Evolutionary conservation across 148 eudicot genomes (phyloP).

Genomic region (Cornus controversa): DNA sequence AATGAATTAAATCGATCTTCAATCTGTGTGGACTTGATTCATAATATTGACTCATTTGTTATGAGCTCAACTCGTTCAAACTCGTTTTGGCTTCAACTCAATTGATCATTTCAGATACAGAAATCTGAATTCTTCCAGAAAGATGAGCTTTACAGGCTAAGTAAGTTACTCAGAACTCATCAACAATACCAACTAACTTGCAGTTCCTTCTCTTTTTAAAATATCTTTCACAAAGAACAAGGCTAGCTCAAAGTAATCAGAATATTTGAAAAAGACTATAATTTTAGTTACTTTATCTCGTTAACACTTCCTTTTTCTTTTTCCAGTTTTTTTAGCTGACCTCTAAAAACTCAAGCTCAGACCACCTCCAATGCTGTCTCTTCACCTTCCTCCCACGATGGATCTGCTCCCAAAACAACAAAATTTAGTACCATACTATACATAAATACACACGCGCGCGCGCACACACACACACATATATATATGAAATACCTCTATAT

Average conservation of each 20-base stretch:
- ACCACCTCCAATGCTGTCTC: neutral
- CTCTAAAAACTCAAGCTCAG: neutral
- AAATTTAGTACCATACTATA: neutral
- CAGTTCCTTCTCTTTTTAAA: too few species aligned
- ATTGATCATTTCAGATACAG: neutral
- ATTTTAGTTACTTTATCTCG: neutral
- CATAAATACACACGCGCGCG: too few species aligned
- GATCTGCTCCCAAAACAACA: neutral
- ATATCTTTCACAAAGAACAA: neutral
- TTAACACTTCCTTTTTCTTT: neutral
- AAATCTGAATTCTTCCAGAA: neutral
- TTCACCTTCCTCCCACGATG: conserved; percentile 7
- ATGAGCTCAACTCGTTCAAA: too few species aligned
- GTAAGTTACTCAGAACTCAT: neutral
- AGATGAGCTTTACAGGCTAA: conserved; percentile 2
- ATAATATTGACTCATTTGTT: too few species aligned
- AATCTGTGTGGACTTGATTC: too few species aligned
- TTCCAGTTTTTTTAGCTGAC: neutral
- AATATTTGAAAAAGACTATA: neutral
- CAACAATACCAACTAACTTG: neutral
- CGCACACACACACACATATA: too few species aligned
- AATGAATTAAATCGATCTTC: too few species aligned
- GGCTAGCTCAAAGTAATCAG: neutral
- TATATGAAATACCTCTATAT: too few species aligned
- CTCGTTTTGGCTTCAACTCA: too few species aligned